phyloP scores from a whole-genome alignment of 768 basidiomycete species.

The Clitopilus passeckerianus region DNA sequence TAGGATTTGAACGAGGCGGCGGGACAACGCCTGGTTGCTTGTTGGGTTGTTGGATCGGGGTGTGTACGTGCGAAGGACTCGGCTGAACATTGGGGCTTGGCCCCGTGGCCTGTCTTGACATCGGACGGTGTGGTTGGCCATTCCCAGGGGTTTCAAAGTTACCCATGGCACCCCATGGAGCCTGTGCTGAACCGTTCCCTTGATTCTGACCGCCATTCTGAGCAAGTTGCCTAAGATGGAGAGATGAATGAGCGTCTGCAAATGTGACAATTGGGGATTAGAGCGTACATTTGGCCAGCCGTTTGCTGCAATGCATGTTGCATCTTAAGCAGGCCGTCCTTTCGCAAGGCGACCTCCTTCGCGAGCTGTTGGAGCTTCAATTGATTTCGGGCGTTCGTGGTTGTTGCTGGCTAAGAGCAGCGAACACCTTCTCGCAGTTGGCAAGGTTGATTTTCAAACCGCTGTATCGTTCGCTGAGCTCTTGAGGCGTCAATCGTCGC shows the following conservation, averaged over 20 bases:
- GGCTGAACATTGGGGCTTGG: slow-evolving; percentile 10
- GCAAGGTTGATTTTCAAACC: slow-evolving; percentile 2
- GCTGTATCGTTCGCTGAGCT: slow-evolving; percentile 11
- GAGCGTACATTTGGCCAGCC: not conserved
- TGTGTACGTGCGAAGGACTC: slow-evolving; percentile 26
- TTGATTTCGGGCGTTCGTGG: not conserved
- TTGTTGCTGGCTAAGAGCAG: slow-evolving; percentile 2
- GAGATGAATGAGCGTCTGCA: not conserved
- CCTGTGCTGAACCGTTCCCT: not conserved
- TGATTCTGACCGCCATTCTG: not conserved
- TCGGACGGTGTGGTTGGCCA: slow-evolving; percentile 1
- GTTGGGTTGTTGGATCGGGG: slow-evolving; percentile 18
- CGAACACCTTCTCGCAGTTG: slow-evolving; percentile 1
- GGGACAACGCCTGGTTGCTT: slow-evolving; percentile 23
- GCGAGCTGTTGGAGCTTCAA: not conserved
- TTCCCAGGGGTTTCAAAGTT: not conserved
- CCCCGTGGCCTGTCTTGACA: slow-evolving; percentile 4
- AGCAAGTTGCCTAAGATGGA: not conserved
- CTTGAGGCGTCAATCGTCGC: slow-evolving; percentile 4
- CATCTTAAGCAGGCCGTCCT: not conserved
- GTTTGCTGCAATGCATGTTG: not conserved
- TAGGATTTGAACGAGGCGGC: slow-evolving; percentile 28
- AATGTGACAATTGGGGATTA: too few relatives aligned
- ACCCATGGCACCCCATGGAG: not conserved
- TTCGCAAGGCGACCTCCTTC: not conserved